Conservation (phyloP, 306 rosid species). For the Chamaecrista fasciculata region DNA sequence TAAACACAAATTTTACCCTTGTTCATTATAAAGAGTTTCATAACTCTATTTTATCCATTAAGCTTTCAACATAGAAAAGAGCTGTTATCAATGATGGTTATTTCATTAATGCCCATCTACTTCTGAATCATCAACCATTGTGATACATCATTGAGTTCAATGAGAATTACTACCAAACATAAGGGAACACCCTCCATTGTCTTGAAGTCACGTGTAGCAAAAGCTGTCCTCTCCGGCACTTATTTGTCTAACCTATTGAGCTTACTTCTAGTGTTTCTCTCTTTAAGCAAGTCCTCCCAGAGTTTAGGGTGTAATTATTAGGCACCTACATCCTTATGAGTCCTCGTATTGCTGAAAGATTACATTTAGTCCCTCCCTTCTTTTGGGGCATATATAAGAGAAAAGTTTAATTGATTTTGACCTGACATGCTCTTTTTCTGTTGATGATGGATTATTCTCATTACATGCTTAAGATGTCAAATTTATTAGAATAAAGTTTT, state of each 20-base stretch:
- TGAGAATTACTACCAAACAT: too few relatives aligned
- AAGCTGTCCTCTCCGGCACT: neutral
- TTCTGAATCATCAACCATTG: neutral
- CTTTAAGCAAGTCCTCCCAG: neutral
- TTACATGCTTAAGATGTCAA: constrained; percentile 21
- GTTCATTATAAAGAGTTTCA: too few relatives aligned
- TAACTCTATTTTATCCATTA: neutral
- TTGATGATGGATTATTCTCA: neutral
- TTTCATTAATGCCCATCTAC: neutral
- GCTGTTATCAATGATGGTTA: neutral
- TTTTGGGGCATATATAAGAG: neutral
- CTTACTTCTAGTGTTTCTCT: neutral
- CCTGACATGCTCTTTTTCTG: constrained; percentile 20
- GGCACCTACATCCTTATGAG: neutral
- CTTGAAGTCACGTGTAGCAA: neutral
- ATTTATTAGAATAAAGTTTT: neutral
- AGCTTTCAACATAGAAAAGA: neutral
- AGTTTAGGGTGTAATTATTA: neutral
- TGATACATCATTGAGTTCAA: neutral
- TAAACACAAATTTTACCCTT: too few relatives aligned
- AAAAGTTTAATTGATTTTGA: constrained; percentile 17
- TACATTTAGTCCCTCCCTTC: neutral
- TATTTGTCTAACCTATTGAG: neutral
- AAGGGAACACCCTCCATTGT: neutral
- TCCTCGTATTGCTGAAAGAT: neutral